Conservation (phyloP, 2,329 filamentous ascomycete genomes). For the Talaromyces sp. region DNA sequence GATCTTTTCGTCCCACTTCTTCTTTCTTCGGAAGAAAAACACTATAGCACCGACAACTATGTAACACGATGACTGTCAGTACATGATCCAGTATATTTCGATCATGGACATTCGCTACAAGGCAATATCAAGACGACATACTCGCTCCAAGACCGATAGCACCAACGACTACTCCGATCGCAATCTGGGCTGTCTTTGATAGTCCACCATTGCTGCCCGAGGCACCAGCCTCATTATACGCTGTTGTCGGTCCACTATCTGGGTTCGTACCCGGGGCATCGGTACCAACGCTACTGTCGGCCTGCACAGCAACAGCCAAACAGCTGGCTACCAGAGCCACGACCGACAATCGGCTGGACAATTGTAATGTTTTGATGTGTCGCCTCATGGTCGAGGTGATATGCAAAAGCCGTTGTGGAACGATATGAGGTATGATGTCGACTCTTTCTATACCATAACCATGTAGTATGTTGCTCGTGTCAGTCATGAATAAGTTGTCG, state of each 20-base stretch:
- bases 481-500: background rate
- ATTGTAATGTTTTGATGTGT: background rate
- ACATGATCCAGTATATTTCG: too few species aligned
- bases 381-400: slow-evolving; percentile 8
- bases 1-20: slow-evolving; percentile 24
- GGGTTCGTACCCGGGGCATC: slow-evolving; percentile 16
- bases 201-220: slow-evolving; percentile 17
- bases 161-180: slow-evolving; percentile 31
- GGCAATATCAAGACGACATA: slow-evolving; percentile 18
- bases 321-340: slow-evolving; percentile 13
- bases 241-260: background rate
- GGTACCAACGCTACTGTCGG: slow-evolving; percentile 10
- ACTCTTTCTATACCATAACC: slow-evolving; percentile 5
- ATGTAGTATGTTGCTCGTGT: background rate
- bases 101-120: background rate
- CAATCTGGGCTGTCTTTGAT: slow-evolving; percentile 22
- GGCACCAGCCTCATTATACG: slow-evolving; percentile 18
- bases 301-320: slow-evolving; percentile 8
- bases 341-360: background rate
- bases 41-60: slow-evolving; percentile 27
- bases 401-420: background rate
- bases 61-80: background rate
- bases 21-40: slow-evolving; percentile 26
- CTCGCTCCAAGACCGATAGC: slow-evolving; percentile 26
- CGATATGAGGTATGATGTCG: background rate